A percentile compares a stretch with the other conserved stretches of the same genome.
Evolutionary conservation across 805 yeast species (phyloP).

Genomic region (Metschnikowia borealis): DNA sequence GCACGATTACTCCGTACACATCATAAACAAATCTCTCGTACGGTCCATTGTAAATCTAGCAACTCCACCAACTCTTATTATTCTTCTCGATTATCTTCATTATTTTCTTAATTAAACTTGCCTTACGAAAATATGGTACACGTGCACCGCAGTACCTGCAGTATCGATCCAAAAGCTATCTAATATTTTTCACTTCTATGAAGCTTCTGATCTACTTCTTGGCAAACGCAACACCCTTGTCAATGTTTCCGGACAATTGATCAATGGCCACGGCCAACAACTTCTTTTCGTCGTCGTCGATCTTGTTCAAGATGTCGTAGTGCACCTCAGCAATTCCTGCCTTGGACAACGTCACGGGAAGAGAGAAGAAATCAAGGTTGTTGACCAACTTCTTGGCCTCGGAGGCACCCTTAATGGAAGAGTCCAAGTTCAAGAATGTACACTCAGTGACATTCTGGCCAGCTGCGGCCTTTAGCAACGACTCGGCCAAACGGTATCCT

Average conservation of each 20-base stretch:
- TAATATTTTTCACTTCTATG: not conserved
- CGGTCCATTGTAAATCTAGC: no score
- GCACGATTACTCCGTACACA: no score
- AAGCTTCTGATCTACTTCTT: constrained; percentile 7
- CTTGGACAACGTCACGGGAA: constrained; percentile 54
- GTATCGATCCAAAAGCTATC: not conserved
- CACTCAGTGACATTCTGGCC: constrained; percentile 39
- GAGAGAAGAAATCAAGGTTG: constrained; percentile 51
- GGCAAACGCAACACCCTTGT: constrained; percentile 53
- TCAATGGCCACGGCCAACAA: constrained; percentile 50
- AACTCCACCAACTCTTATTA: no score
- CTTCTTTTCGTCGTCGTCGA: constrained; percentile 51
- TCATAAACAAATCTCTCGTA: no score
- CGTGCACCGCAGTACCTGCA: not conserved
- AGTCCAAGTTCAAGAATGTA: constrained; percentile 49
- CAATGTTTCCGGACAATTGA: constrained; percentile 52
- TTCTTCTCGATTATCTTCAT: no score
- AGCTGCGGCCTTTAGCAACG: constrained; percentile 34
- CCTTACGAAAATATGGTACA: not conserved
- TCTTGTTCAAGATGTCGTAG: constrained; percentile 45
- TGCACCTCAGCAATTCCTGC: constrained; percentile 57
- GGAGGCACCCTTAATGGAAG: constrained; percentile 46
- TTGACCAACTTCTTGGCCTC: constrained; percentile 46
- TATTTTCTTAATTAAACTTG: no score
- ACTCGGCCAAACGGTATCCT: constrained; percentile 73